phyloP scores from a whole-genome alignment of 495 filamentous ascomycete genomes.

The Thermochaetoides thermophila region DNA sequence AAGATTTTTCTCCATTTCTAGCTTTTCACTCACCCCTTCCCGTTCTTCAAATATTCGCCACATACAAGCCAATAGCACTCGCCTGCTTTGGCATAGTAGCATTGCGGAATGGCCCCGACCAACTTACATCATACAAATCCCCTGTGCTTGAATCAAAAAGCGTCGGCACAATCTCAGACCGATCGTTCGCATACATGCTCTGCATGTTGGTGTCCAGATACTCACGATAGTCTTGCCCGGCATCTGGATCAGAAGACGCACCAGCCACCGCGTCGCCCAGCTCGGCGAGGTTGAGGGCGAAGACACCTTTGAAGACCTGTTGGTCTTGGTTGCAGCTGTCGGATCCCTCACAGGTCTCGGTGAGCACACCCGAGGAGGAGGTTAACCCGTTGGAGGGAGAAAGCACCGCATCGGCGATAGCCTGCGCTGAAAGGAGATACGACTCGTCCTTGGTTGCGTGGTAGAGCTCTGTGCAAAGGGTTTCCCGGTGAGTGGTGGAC shows the following conservation, averaged over 20 bases:
- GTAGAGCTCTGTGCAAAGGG: slow-evolving; percentile 17
- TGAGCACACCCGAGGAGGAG: slow-evolving; percentile 35
- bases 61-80: slow-evolving; percentile 42
- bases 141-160: slow-evolving; percentile 33
- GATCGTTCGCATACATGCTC: slow-evolving; percentile 39
- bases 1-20: too few relatives aligned
- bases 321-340: slow-evolving; percentile 38
- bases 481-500: too few relatives aligned
- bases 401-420: slow-evolving; percentile 37
- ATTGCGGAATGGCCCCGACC: slow-evolving; percentile 38
- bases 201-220: slow-evolving; percentile 43
- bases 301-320: slow-evolving; percentile 62
- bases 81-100: slow-evolving; percentile 42
- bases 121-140: slow-evolving; percentile 37
- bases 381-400: slow-evolving; percentile 18
- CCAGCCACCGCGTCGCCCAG: slow-evolving; percentile 16
- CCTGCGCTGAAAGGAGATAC: slow-evolving; percentile 37
- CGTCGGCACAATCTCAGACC: too few relatives aligned
- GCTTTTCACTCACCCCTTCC: neutral
- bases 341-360: slow-evolving; percentile 39
- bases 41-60: slow-evolving; percentile 12
- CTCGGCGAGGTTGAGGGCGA: slow-evolving; percentile 45
- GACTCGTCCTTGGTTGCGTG: slow-evolving; percentile 10
- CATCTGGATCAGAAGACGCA: neutral
- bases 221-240: slow-evolving; percentile 20